Evolutionary conservation across 495 filamentous ascomycete species (phyloP).

Genomic region (Ramalina intermedia): DNA sequence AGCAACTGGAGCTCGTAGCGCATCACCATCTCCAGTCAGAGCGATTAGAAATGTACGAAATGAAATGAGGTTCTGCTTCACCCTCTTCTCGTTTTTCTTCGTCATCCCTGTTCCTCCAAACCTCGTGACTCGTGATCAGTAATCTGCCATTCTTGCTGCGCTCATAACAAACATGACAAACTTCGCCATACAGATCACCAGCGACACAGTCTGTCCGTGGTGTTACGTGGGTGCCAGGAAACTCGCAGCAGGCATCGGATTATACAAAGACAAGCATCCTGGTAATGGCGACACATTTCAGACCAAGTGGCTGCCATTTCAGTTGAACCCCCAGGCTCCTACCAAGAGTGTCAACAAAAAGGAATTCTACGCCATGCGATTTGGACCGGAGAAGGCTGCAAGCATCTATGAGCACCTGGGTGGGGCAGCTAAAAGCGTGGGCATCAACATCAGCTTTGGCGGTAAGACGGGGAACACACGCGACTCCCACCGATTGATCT

Average conservation of each 20-base stretch:
- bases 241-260: slow-evolving; percentile 50
- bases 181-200: slow-evolving; percentile 60
- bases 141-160: too few species aligned
- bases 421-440: slow-evolving; percentile 42
- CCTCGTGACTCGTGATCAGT: too few species aligned
- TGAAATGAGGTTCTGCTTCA: too few species aligned
- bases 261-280: slow-evolving; percentile 45
- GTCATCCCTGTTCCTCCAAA: too few species aligned
- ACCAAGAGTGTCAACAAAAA: slow-evolving; percentile 41
- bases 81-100: too few species aligned
- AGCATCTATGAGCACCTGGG: slow-evolving; percentile 45
- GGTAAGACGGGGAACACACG: slow-evolving; percentile 66
- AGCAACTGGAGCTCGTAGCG: too few species aligned
- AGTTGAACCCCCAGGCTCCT: slow-evolving; percentile 55
- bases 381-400: slow-evolving; percentile 41
- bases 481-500: slow-evolving; percentile 61
- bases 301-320: slow-evolving; percentile 63
- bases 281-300: slow-evolving; percentile 48
- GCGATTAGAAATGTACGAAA: too few species aligned
- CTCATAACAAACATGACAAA: slow-evolving; percentile 45
- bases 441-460: slow-evolving; percentile 58
- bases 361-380: slow-evolving; percentile 36
- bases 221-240: slow-evolving; percentile 77
- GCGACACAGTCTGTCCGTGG: slow-evolving; percentile 66
- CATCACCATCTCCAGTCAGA: too few species aligned